Evolutionary conservation across 179 eudicot species (phyloP).

Genomic region (Silene coronaria): DNA sequence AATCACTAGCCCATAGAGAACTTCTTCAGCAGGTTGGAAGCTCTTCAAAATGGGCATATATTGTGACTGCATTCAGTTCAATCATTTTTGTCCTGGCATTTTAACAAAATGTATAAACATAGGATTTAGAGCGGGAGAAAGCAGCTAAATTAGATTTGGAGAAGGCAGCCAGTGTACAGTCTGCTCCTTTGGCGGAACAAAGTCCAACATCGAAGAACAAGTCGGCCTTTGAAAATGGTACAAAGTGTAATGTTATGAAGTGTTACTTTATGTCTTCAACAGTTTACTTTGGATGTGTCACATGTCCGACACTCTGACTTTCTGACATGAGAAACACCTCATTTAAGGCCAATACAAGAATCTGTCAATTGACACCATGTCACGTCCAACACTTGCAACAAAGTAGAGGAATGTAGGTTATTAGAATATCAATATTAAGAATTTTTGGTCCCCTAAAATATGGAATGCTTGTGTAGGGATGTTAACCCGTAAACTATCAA

Average conservation of each 20-base stretch:
- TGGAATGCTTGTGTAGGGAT: conserved; percentile 44
- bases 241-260: neutral
- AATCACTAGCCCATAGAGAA: conserved; percentile 63
- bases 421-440: neutral
- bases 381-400: neutral
- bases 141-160: conserved; percentile 74
- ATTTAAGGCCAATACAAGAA: neutral
- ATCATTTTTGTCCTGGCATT: neutral
- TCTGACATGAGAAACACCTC: neutral
- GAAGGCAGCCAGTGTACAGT: conserved; percentile 55
- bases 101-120: conserved; percentile 5
- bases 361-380: neutral
- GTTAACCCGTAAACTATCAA: conserved; percentile 70
- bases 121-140: conserved; percentile 86
- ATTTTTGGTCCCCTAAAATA: neutral
- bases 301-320: neutral
- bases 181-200: conserved; percentile 50
- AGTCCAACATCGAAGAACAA: conserved; percentile 47
- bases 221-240: conserved; percentile 72
- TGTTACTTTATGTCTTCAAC: neutral
- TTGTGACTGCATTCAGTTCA: conserved; percentile 11
- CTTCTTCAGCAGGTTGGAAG: conserved; percentile 73
- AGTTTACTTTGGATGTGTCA: neutral
- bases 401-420: neutral
- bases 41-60: conserved; percentile 9